phyloP scores from a whole-genome alignment of 2,329 filamentous ascomycete genomes.

The Nemania abortiva region DNA sequence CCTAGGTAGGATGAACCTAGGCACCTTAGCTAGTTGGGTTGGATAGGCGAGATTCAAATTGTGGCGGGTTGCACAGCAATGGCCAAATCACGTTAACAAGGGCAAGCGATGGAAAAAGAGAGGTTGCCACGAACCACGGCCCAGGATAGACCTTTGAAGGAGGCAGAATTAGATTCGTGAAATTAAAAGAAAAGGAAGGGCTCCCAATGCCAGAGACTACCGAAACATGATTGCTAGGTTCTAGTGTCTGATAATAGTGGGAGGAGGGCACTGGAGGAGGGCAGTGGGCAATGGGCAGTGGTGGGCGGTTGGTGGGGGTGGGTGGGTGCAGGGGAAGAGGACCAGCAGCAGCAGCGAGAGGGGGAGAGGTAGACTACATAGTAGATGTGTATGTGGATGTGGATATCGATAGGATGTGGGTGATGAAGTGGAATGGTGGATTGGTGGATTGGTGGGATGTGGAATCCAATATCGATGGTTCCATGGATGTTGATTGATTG shows the following conservation, averaged over 20 bases:
- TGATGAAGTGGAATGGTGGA: not conserved
- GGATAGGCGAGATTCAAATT: not conserved
- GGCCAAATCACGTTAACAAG: not conserved
- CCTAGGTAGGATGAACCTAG: too few relatives aligned
- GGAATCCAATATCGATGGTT: slow-evolving; percentile 9
- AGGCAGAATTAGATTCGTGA: slow-evolving; percentile 6
- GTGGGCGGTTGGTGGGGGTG: slow-evolving; percentile 19
- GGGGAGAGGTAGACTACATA: not conserved
- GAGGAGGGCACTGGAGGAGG: slow-evolving; percentile 1
- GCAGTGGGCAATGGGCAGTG: slow-evolving; percentile 12
- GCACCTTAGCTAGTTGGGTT: not conserved
- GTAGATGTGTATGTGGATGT: slow-evolving; percentile 1
- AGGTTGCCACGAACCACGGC: not conserved
- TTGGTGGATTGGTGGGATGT: not conserved
- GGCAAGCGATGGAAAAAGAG: not conserved
- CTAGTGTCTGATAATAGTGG: slow-evolving; percentile 25
- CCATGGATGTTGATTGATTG: slow-evolving; percentile 14
- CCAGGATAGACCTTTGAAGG: not conserved
- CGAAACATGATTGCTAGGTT: slow-evolving; percentile 29
- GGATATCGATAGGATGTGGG: not conserved
- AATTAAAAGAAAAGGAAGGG: slow-evolving; percentile 16
- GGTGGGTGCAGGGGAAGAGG: not conserved
- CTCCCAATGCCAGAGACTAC: slow-evolving; percentile 28
- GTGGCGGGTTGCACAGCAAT: slow-evolving; percentile 27
- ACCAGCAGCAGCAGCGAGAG: not conserved